These are phyloP conservation scores for Neurospora sp. DNA, from an alignment of 495 filamentous ascomycete species.

Conservation along the genomic window DNA sequence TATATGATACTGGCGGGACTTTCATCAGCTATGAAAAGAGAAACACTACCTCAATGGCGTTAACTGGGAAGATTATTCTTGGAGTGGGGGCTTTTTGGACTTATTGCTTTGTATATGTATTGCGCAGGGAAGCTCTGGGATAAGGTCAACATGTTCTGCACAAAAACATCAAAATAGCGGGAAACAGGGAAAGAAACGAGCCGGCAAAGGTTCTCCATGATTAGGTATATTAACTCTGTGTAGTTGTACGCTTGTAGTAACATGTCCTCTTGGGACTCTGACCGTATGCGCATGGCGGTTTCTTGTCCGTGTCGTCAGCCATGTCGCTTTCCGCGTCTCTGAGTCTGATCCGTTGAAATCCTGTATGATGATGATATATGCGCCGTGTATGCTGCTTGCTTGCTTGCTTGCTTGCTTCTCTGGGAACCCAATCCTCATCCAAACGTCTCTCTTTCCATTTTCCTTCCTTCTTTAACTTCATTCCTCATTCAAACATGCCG, in stretches of 20 bases:
- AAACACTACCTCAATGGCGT: neutral
- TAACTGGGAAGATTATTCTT: neutral
- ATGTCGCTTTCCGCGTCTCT: neutral
- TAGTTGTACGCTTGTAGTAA: neutral
- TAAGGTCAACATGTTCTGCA: neutral
- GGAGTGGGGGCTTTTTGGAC: neutral
- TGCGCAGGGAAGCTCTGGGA: neutral
- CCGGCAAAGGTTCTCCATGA: neutral
- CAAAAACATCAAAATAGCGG: neutral
- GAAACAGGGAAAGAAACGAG: neutral
- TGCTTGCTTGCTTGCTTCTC: neutral
- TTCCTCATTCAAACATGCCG: constrained; percentile 43
- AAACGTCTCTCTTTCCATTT: neutral
- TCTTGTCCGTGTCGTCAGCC: neutral
- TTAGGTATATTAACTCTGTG: neutral
- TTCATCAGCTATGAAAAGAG: neutral
- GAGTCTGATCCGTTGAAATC: neutral
- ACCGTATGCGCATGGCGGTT: neutral
- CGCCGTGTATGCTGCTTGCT: neutral
- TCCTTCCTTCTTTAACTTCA: neutral
- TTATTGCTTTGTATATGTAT: neutral
- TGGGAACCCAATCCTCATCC: neutral
- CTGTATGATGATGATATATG: neutral
- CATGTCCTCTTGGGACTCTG: neutral
- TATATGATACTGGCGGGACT: neutral